Evolutionary conservation across 1,284 basidiomycete genomes (phyloP), one percentile per base, ranked within the genome.

Genomic region (Xanthoconium separans): DNA sequence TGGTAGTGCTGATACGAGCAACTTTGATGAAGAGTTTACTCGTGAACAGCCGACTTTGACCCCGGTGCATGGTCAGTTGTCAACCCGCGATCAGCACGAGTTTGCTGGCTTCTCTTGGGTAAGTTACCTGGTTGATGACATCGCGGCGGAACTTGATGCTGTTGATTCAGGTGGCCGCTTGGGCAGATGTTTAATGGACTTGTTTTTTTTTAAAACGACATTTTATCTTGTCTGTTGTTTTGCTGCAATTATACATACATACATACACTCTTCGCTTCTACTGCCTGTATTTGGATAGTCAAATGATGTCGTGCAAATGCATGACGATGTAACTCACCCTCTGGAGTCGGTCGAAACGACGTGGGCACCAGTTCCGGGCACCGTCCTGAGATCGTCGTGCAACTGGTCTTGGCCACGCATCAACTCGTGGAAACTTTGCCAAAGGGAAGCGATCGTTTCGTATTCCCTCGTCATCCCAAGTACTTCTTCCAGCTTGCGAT

Each of bases 1-100:
- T 58, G 88, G 89, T 58, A 87, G 82, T 61, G 88, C 88, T 40
- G 88, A 90, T 73, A 90, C 84, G 46, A 88, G 85, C 66, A 93
- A 96, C 76, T 97, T 98, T 75, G 94, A 98, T 73, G 88, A 95
- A 68, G 97, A 99, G 73, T 98, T 98, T 69, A 99, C 97, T 41
- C 81, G 83, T 58, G 97, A 99, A 72, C 93, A 98, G 70, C 97
- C 97, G 6, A 99, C 95, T 15, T 77, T 99, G 62, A 99, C 97
- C 3, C 97, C 97, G 9, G 97, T 99, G 29, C 95, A 99, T 68
- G 92, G 91, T 31, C 94, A 98, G 61, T 75, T 99, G 58, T 92
- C 91, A n/a, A 73, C 89, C 40, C 86, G 89, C 58, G 95, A 99
- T 69, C 97, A 99, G 74, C 83, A 87, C 59, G 95, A 97, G 74